Percentiles rank a stretch among this genome's conserved stretches.
Conservation (phyloP, 2,329 filamentous ascomycete species). For the Venturia asperata region DNA sequence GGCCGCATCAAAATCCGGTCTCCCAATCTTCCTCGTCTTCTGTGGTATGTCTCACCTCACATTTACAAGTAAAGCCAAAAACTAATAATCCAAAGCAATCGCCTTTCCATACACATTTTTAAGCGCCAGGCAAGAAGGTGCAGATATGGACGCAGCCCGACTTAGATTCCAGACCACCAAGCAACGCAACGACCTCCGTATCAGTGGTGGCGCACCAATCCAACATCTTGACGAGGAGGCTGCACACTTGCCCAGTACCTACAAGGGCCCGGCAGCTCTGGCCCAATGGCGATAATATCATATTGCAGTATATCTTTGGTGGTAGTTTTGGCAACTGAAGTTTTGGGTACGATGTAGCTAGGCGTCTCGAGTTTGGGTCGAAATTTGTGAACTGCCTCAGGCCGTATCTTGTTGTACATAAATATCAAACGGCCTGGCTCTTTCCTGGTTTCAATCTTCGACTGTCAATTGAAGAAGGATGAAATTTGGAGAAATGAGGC, state of each 20-base stretch:
- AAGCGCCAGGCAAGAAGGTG: not conserved
- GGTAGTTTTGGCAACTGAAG: not conserved
- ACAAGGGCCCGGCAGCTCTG: not conserved
- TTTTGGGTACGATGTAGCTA: not conserved
- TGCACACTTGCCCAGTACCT: not conserved
- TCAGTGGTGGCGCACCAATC: conserved; percentile 8
- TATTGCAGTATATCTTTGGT: not conserved
- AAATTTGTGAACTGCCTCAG: not conserved
- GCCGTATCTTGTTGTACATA: not conserved
- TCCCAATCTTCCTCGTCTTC: conserved; percentile 1
- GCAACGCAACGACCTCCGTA: conserved; percentile 7
- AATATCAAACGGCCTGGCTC: not conserved
- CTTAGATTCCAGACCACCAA: not conserved
- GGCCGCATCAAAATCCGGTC: conserved; percentile 7
- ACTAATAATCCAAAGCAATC: not conserved
- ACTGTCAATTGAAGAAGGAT: no score
- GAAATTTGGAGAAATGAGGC: no score
- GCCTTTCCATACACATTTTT: not conserved
- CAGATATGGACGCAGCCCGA: not conserved
- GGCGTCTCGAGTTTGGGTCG: not conserved
- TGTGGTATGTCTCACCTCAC: not conserved
- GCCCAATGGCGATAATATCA: not conserved
- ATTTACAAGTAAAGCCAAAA: no score
- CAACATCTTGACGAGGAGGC: conserved; percentile 9
- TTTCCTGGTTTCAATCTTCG: not conserved